Conservation (phyloP, 805 yeast genomes). For the Saturnispora halmiae region DNA sequence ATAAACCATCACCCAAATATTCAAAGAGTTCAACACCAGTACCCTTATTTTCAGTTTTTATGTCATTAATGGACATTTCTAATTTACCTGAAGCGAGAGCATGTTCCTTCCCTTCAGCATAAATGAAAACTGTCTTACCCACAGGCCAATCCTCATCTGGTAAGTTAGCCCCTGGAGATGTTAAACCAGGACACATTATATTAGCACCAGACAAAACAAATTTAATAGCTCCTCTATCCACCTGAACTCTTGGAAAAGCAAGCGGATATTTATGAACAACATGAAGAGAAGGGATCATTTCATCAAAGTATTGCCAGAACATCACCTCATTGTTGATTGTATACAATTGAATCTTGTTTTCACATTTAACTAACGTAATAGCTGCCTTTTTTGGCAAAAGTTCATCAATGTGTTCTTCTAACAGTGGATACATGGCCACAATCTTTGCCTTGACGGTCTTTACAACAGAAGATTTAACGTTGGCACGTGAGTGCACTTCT, state of each 20-base stretch:
- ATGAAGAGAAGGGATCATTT: slow-evolving; percentile 64
- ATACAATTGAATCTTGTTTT: slow-evolving; percentile 77
- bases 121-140: slow-evolving; percentile 68
- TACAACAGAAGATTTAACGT: slow-evolving; percentile 90
- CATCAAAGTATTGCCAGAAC: slow-evolving; percentile 74
- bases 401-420: slow-evolving; percentile 71
- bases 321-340: slow-evolving; percentile 64
- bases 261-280: slow-evolving; percentile 76
- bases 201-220: slow-evolving; percentile 94
- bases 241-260: slow-evolving; percentile 78
- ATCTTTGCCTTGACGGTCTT: slow-evolving; percentile 73
- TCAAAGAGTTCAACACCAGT: slow-evolving; percentile 80
- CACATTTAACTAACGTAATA: slow-evolving; percentile 73
- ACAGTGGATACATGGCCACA: slow-evolving; percentile 60
- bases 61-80: slow-evolving; percentile 82
- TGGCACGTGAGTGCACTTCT: slow-evolving; percentile 83
- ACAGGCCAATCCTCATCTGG: slow-evolving; percentile 65
- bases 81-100: slow-evolving; percentile 89
- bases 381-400: slow-evolving; percentile 85
- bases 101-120: slow-evolving; percentile 87
- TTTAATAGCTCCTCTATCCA: slow-evolving; percentile 94
- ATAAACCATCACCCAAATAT: slow-evolving; percentile 83
- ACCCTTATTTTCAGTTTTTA: slow-evolving; percentile 74
- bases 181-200: slow-evolving; percentile 93
- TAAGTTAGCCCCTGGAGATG: slow-evolving; percentile 73